phyloP scores from a whole-genome alignment of 2,329 filamentous ascomycete genomes.

The Sporothrix globosa region DNA sequence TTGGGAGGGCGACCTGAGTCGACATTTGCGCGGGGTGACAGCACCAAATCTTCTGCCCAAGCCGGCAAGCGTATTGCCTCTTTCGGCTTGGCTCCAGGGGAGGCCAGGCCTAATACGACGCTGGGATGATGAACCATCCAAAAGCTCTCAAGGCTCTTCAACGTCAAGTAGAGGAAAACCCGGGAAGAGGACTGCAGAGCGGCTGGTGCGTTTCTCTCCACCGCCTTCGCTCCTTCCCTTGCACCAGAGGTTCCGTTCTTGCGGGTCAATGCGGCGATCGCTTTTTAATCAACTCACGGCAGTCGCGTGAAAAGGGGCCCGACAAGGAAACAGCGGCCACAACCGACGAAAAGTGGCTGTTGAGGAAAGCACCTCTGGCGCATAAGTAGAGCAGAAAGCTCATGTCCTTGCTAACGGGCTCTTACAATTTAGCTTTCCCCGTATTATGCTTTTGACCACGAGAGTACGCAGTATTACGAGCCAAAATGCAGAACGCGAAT shows the following conservation, averaged over 20 bases:
- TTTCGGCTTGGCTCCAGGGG: conserved; percentile 33
- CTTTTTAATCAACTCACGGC: conserved; percentile 17
- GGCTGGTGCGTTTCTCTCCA: conserved; percentile 22
- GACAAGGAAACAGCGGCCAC: background rate
- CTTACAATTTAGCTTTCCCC: background rate
- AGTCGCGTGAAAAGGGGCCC: conserved; percentile 1
- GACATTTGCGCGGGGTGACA: conserved; percentile 15
- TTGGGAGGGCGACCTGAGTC: conserved; percentile 35
- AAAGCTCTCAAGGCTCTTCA: background rate
- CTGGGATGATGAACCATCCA: background rate
- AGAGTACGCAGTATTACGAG: background rate
- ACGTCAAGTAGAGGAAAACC: background rate
- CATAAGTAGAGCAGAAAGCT: background rate
- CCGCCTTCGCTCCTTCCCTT: conserved; percentile 8
- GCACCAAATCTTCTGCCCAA: conserved; percentile 25
- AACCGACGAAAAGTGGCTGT: background rate
- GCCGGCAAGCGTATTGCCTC: conserved; percentile 24
- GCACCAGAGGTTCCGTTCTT: conserved; percentile 25
- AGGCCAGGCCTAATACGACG: conserved; percentile 4
- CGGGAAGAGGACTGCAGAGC: conserved; percentile 15
- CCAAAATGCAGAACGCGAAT: background rate
- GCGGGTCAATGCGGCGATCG: conserved; percentile 29
- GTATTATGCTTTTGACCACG: background rate
- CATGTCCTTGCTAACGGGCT: no score
- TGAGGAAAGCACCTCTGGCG: conserved; percentile 4